phyloP scores from a whole-genome alignment of 441 rosid genomes.

The Populus trichocarpa region DNA sequence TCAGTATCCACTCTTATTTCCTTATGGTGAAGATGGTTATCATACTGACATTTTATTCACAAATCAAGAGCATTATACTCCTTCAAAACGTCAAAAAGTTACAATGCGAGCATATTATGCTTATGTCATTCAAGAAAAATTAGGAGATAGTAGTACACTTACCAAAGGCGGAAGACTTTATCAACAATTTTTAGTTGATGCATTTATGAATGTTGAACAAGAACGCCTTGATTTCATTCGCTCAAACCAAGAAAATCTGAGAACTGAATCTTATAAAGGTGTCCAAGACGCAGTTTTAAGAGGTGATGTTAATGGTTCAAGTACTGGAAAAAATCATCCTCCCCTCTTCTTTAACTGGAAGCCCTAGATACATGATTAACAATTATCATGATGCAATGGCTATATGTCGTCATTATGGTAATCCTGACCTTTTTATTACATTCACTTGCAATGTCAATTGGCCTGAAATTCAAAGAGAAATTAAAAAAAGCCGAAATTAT shows the following conservation, averaged over 20 bases:
- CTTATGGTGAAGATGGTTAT: not conserved
- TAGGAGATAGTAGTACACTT: not conserved
- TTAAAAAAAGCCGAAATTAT: not conserved
- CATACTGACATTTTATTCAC: not conserved
- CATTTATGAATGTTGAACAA: not conserved
- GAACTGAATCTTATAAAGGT: not conserved
- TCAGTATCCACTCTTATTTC: not conserved
- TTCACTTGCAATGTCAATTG: not conserved
- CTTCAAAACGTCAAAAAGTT: not conserved
- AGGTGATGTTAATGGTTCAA: not conserved
- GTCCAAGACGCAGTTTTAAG: not conserved
- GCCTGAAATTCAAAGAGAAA: not conserved
- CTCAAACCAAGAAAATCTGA: not conserved
- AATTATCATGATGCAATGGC: conserved; percentile 4
- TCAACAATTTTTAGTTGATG: not conserved
- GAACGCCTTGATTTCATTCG: not conserved
- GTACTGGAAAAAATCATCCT: conserved; percentile 1
- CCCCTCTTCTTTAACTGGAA: not conserved
- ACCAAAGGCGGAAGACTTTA: not conserved
- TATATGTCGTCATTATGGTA: not conserved
- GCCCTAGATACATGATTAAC: not conserved
- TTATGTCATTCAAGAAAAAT: not conserved
- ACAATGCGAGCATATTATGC: not conserved
- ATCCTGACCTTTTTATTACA: not conserved
- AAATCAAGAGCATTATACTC: not conserved